A percentile compares a stretch with the other conserved stretches of the same genome.
phyloP scores from a whole-genome alignment of 1,284 basidiomycete species.

The Apiotrichum siamense region DNA sequence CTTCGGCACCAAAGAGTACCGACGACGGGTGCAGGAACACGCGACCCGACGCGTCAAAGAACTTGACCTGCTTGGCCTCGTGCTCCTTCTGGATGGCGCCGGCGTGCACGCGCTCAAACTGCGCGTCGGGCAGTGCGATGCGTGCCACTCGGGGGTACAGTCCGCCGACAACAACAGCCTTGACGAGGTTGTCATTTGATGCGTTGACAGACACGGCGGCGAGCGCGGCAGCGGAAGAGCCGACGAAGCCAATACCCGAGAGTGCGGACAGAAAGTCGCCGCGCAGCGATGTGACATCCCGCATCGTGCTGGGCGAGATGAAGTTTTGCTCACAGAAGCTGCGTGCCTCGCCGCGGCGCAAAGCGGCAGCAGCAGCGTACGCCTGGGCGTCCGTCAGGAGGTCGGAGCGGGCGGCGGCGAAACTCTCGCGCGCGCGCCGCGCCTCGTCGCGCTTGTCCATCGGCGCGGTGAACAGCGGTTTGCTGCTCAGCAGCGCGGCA shows the following conservation, averaged over 20 bases:
- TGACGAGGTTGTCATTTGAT: constrained; percentile 64
- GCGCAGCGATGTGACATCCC: constrained; percentile 75
- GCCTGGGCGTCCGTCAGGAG: constrained; percentile 74
- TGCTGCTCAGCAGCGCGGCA: constrained; percentile 75
- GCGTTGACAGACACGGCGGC: constrained; percentile 54
- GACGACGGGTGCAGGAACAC: constrained; percentile 68
- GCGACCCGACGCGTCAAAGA: constrained; percentile 57
- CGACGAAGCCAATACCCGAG: constrained; percentile 65
- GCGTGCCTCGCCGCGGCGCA: constrained; percentile 43
- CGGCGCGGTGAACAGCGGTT: constrained; percentile 75
- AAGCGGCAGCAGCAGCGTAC: constrained; percentile 60
- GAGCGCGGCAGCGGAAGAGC: constrained; percentile 47
- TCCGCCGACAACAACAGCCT: constrained; percentile 72
- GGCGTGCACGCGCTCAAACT: constrained; percentile 73
- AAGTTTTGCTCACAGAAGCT: constrained; percentile 82
- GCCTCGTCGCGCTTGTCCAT: constrained; percentile 75
- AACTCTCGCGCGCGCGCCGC: constrained; percentile 61
- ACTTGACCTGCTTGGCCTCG: constrained; percentile 70
- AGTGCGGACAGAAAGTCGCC: constrained; percentile 71
- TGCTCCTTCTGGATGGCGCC: constrained; percentile 77
- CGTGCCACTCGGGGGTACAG: constrained; percentile 73
- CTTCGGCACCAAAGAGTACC: constrained; percentile 61
- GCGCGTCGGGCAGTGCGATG: constrained; percentile 67
- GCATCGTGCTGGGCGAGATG: constrained; percentile 65
- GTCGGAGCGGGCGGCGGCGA: constrained; percentile 71